phyloP scores from a whole-genome alignment of 768 basidiomycete species.

The Russula emetica region DNA sequence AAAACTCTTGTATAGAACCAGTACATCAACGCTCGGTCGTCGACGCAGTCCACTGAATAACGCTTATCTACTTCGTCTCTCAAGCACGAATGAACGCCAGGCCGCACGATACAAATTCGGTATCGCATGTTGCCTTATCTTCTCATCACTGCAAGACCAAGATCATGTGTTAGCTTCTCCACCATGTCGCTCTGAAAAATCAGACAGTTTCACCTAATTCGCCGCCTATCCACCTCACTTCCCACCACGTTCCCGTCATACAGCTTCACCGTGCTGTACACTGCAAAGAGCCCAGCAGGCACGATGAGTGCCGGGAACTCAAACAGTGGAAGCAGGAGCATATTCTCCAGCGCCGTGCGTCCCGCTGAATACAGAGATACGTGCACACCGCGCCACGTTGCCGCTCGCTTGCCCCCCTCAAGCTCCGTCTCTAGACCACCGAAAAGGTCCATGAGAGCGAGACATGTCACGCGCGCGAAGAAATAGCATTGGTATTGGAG shows the following conservation, averaged over 20 bases:
- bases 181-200: background rate
- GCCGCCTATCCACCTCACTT: constrained; percentile 15
- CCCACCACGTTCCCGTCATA: constrained; percentile 25
- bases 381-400: constrained; percentile 28
- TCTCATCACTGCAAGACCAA: constrained; percentile 18
- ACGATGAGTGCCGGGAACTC: constrained; percentile 25
- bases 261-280: constrained; percentile 23
- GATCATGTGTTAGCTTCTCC: background rate
- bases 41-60: background rate
- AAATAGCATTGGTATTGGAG: constrained; percentile 28
- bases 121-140: constrained; percentile 22
- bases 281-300: constrained; percentile 27
- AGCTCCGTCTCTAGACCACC: constrained; percentile 14
- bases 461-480: constrained; percentile 25
- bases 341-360: constrained; percentile 25
- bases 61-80: background rate
- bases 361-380: constrained; percentile 25
- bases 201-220: constrained; percentile 22
- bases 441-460: constrained; percentile 20
- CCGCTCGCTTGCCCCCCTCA: constrained; percentile 15
- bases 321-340: constrained; percentile 25
- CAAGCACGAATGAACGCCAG: constrained; percentile 16
- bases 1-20: background rate
- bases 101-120: constrained; percentile 18
- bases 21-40: background rate